A percentile compares a stretch with the other conserved stretches of the same genome.
These are phyloP conservation scores for Sonneratia caseolaris DNA, from an alignment of 345 rosid species.

Conservation along the genomic window DNA sequence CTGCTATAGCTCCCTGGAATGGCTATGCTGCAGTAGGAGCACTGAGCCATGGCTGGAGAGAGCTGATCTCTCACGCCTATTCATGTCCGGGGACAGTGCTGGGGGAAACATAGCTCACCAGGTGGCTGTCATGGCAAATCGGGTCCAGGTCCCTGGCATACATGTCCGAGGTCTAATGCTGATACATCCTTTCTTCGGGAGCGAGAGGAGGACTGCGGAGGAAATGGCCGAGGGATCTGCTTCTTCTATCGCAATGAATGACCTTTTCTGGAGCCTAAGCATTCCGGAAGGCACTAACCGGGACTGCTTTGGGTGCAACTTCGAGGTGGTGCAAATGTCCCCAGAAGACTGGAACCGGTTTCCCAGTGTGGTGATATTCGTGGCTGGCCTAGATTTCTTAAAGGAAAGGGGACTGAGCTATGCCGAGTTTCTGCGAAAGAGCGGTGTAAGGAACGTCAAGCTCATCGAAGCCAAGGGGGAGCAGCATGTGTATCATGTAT, in stretches of 20 bases:
- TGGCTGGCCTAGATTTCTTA: slow-evolving; percentile 55
- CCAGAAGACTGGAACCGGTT: slow-evolving; percentile 34
- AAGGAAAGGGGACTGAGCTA: slow-evolving; percentile 52
- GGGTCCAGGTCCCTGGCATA: slow-evolving; percentile 10
- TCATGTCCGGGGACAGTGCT: slow-evolving; percentile 56
- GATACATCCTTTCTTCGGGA: slow-evolving; percentile 56
- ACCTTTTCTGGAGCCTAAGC: slow-evolving; percentile 51
- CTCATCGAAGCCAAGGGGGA: slow-evolving; percentile 31
- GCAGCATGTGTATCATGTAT: slow-evolving; percentile 45
- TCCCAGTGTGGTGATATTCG: slow-evolving; percentile 32
- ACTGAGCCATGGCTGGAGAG: slow-evolving; percentile 40
- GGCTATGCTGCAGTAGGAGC: slow-evolving; percentile 20
- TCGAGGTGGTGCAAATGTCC: slow-evolving; percentile 26
- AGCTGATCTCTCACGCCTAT: slow-evolving; percentile 32
- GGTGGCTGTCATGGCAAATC: slow-evolving; percentile 26
- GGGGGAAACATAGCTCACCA: slow-evolving; percentile 58
- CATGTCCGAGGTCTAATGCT: slow-evolving; percentile 31
- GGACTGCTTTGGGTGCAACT: slow-evolving; percentile 43
- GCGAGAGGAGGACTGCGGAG: slow-evolving; percentile 36
- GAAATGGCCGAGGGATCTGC: slow-evolving; percentile 27
- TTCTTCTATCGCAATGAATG: slow-evolving; percentile 28
- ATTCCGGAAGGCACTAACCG: slow-evolving; percentile 37
- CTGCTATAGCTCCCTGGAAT: slow-evolving; percentile 37
- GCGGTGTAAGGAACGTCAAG: slow-evolving; percentile 29
- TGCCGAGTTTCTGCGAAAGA: slow-evolving; percentile 29